Base-by-base conservation (phyloP, 345 rosid species). In the Firmiana major region DNA sequence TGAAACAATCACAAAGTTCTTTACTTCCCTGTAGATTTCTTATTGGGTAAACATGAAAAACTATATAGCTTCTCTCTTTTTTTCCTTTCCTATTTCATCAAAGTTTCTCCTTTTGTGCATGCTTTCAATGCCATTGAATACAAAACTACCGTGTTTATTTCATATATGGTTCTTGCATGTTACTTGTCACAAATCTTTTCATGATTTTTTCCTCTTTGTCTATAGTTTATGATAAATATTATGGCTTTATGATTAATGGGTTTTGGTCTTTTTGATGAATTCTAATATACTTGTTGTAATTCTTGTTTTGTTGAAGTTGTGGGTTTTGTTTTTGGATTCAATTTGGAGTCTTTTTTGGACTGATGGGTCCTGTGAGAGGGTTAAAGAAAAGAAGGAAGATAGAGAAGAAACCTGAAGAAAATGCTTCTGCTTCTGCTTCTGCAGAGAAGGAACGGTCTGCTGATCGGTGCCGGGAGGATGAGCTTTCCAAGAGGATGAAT, bases 301-400 rank as follows among this genome's bases (percentile, higher is more conserved):
- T 76, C 60, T 71, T 69, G 60, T 34, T 42, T 83, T 81, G 51
- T 75, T 78, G 65, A 48, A 77, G 79, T 58, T 42, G 73, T 75
- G 81, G 77, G 79, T 76, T 59, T 78, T 67, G 55, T 70, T 79
- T 59, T 83, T 82, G 77, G 82, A 69, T 81, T 83, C 75, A 65
- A 82, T 80, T 77, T 53, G 75, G 86, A 42, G 66, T 24, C 60
- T 40, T 46, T 80, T 48, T 71, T 49, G 76, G 42, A 73, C 59
- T 82, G 79, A 88, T 88, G 90, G 89, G 87, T 80, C 87, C 86
- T 73, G 43, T 81, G 36, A 84, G 85, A 84, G 87, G 86, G 51
- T 62, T 58, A 60, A 88, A 85, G 63, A 88, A 79, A 76, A 84
- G 84, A 75, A 81, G 75, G 71, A 81, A 79, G 79, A 54, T 78